Percentiles rank a stretch among this genome's conserved stretches.
Evolutionary conservation across 2,329 filamentous ascomycete genomes (phyloP).

Genomic region (Xylaria polymorpha): DNA sequence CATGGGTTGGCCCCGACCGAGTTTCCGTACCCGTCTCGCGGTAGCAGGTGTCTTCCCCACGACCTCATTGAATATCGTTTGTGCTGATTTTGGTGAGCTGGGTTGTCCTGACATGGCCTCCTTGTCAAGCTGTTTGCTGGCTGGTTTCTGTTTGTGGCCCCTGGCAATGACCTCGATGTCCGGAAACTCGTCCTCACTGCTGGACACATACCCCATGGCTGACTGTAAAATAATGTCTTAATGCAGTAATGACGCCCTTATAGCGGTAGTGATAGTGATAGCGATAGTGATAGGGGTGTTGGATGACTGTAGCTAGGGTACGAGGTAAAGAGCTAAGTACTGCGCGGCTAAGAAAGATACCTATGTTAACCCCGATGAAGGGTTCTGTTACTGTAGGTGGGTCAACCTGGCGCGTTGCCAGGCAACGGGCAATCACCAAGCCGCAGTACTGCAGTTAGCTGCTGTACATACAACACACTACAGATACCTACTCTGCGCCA

Average conservation of each 20-base stretch:
- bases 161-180: slow-evolving; percentile 52
- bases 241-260: slow-evolving; percentile 19
- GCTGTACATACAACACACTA: neutral
- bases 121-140: slow-evolving; percentile 25
- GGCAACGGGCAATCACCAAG: slow-evolving; percentile 26
- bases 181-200: slow-evolving; percentile 57
- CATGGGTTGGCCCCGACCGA: slow-evolving; percentile 44
- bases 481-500: no score
- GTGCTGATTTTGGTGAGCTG: slow-evolving; percentile 13
- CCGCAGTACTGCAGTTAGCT: neutral
- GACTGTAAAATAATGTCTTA: slow-evolving; percentile 9
- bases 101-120: slow-evolving; percentile 16
- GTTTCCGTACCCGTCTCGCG: slow-evolving; percentile 47
- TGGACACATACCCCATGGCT: slow-evolving; percentile 40
- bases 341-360: neutral
- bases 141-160: slow-evolving; percentile 39
- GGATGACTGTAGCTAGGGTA: neutral
- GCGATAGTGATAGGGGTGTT: neutral
- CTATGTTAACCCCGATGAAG: slow-evolving; percentile 8
- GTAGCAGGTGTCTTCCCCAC: slow-evolving; percentile 31
- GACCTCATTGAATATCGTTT: slow-evolving; percentile 14
- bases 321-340: neutral
- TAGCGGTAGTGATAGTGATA: neutral
- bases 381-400: slow-evolving; percentile 12
- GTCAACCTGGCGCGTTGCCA: slow-evolving; percentile 32